phyloP scores from a whole-genome alignment of 2,329 filamentous ascomycete genomes.

The Penicillium concentricum region DNA sequence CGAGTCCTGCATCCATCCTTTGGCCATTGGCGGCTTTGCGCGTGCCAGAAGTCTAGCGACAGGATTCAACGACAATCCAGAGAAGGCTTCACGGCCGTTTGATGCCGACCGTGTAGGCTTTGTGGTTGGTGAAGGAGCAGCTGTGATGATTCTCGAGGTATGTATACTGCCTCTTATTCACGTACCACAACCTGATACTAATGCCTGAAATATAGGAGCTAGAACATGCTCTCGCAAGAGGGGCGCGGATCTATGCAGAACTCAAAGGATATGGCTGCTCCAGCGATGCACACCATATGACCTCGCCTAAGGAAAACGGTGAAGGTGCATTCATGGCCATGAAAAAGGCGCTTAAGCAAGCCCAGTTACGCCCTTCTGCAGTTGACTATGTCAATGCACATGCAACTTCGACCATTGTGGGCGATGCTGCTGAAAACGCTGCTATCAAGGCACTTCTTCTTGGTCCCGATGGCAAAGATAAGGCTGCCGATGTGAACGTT shows the following conservation, averaged over 20 bases:
- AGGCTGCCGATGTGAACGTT: constrained; percentile 68
- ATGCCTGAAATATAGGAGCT: constrained; percentile 57
- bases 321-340: constrained; percentile 80
- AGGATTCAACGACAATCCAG: constrained; percentile 70
- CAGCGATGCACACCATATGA: constrained; percentile 91
- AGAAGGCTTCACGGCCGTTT: constrained; percentile 78
- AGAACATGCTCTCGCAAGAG: constrained; percentile 77
- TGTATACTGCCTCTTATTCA: background rate
- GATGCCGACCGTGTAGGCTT: constrained; percentile 79
- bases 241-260: constrained; percentile 84
- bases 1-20: constrained; percentile 92
- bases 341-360: constrained; percentile 75
- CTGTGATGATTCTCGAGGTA: constrained; percentile 79
- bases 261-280: constrained; percentile 85
- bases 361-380: constrained; percentile 63
- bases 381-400: constrained; percentile 96
- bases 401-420: constrained; percentile 81
- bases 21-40: constrained; percentile 89
- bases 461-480: constrained; percentile 64
- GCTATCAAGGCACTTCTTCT: constrained; percentile 78
- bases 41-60: constrained; percentile 83
- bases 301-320: constrained; percentile 80
- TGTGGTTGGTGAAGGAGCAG: constrained; percentile 89
- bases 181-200: background rate
- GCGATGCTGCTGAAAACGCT: constrained; percentile 81